Base-by-base conservation (phyloP, 371 early-diverging fungal species). In the Rhizomucor pusillus region DNA sequence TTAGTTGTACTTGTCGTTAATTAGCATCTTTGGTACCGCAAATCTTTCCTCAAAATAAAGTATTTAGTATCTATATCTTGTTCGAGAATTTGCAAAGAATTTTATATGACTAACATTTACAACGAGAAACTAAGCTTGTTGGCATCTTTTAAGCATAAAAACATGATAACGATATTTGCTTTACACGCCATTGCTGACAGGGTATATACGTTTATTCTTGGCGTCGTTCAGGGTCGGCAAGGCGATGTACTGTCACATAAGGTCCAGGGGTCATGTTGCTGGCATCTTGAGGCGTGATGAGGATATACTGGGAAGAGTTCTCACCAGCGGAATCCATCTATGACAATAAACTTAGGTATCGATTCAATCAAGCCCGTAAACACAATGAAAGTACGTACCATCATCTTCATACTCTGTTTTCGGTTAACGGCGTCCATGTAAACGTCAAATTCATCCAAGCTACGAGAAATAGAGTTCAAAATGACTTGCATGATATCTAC, bases 401-500 rank as follows among this genome's bases (percentile, higher is more conserved):
- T 83, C 86, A 94, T 85, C 43, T 76, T 65, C 90, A 94, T 95
- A 36, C 86, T 87, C 50, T 90, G 83, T n/a, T 77, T 74, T 20
- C 98, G 86, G 63, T 98, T 98, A n/a, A 96, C 96, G 2, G 93
- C 92, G 69, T 98, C 99, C 99, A 99, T 99, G 66, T 98, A 99
- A 14, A 99, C 99, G 74, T 99, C 99, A 82, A 97, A 99, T 82
- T 99, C 99, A 74, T 99, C 99, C 60, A 99, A 74, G 50, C 87
- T 86, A 67, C 12, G 18, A 25, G 35, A 13, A 34, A 43, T 12
- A 43, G n/a, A 34, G 18, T 22, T 25, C 44, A 6, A 39, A 49
- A 43, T 37, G 11, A 4, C 40, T 33, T 12, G 12, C 14, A 46
- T 48, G 9, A 12, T 40, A 13, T 34, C 29, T 22, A 1, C n/a